Conservation (phyloP, 2,329 filamentous ascomycete genomes). For the Paecilomyces sp. region DNA sequence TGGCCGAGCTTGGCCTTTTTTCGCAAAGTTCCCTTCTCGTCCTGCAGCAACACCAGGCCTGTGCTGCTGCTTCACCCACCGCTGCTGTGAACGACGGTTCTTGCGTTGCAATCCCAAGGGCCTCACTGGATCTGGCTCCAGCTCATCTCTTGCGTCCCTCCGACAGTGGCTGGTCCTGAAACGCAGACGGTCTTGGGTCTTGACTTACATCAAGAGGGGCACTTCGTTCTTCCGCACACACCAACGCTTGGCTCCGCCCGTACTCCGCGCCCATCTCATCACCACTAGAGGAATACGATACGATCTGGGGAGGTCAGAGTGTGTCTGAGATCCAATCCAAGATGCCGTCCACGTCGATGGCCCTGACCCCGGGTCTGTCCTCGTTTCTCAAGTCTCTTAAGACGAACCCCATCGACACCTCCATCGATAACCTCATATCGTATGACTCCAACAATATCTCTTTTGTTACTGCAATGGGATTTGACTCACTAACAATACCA, state of each 20-base stretch:
- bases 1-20: background rate
- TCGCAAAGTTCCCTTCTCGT: background rate
- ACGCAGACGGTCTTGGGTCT: background rate
- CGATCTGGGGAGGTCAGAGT: background rate
- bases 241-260: background rate
- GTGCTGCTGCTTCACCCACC: background rate
- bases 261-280: background rate
- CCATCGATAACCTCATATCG: slow-evolving; percentile 78
- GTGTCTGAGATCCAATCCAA: slow-evolving; percentile 6
- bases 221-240: background rate
- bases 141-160: background rate
- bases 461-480: slow-evolving; percentile 3
- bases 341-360: slow-evolving; percentile 54
- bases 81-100: background rate
- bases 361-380: slow-evolving; percentile 64
- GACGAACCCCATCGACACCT: slow-evolving; percentile 66
- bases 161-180: background rate
- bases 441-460: slow-evolving; percentile 38
- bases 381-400: slow-evolving; percentile 76
- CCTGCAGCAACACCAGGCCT: background rate
- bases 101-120: background rate
- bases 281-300: background rate
- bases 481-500: slow-evolving; percentile 29
- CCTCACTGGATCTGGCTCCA: background rate
- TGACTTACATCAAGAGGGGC: background rate